These are phyloP conservation scores for Penicillium malachiteum DNA, from an alignment of 495 filamentous ascomycete species.

Conservation along the genomic window DNA sequence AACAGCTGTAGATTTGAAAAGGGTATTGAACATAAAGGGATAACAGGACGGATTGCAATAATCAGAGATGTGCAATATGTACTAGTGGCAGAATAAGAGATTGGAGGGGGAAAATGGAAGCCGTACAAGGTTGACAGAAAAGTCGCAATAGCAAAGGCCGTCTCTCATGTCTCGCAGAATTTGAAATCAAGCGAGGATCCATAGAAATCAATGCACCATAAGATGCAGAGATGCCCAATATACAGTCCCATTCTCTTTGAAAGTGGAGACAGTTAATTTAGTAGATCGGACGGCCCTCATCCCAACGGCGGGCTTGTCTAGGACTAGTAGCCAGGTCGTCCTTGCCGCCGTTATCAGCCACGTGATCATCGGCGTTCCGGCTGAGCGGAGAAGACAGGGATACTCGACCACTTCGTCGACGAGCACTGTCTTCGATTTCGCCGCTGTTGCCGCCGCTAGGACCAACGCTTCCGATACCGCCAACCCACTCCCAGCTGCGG, in stretches of 20 bases:
- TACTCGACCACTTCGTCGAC: conserved; percentile 47
- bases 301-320: conserved; percentile 52
- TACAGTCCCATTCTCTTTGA: background rate
- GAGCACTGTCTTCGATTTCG: conserved; percentile 29
- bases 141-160: conserved; percentile 6
- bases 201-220: conserved; percentile 15
- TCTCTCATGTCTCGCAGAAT: conserved; percentile 9
- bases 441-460: conserved; percentile 30
- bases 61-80: conserved; percentile 7
- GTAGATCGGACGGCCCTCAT: conserved; percentile 66
- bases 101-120: background rate
- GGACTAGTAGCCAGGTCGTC: conserved; percentile 26
- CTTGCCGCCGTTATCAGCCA: conserved; percentile 17
- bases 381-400: conserved; percentile 26
- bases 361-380: conserved; percentile 25
- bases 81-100: conserved; percentile 11
- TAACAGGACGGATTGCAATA: background rate
- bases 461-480: conserved; percentile 51
- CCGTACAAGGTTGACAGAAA: background rate
- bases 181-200: conserved; percentile 13
- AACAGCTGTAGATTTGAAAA: background rate
- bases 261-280: conserved; percentile 28
- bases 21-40: conserved; percentile 4
- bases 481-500: conserved; percentile 96
- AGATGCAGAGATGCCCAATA: conserved; percentile 14